Evolutionary conservation across 2,329 filamentous ascomycete genomes (phyloP), one percentile per base, ranked within the genome.

Genomic region (Annulohypoxylon truncatum): DNA sequence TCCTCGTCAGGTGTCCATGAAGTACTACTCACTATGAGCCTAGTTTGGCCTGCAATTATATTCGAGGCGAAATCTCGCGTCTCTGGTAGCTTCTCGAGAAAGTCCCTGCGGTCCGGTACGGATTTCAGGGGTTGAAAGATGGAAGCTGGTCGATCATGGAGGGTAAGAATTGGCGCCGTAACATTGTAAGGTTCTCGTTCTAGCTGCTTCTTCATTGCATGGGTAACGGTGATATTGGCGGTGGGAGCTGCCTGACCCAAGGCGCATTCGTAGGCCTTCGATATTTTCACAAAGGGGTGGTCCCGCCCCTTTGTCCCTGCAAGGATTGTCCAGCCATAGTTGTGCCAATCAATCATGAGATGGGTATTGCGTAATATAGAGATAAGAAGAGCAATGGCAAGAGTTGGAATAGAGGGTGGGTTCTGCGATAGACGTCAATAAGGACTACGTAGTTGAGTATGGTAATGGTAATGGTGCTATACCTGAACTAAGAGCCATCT

Each of bases 1-100:
- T 99, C 95, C 78, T 99, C 96, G 74, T 99, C 96, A 0, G 94
- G 88, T 0, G 96, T 99, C 96, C 96, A 99, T 9, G 94, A 97
- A 0, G 96, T 99, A 62, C 94, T 96, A 80, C 93, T 97, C 35
- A 98, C 92, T 6, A 99, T 80, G 2, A 99, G 84, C 28, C 86
- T 89, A 57, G 87, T 86, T 7, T 82, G 82, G 4, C 87, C 86
- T 13, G 83, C 79, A 20, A 87, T 75, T 29, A 95, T 87, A 54
- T 86, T 82, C 6, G 85, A 76, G 0, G 88, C 88, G 51, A 90
- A 80, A 8, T 84, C 78, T 9, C 82, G 81, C 0, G 92, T 92
- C 72, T 91, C 89, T 1, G 89, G 83, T 6, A 97, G 81, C 1
- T 83, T 82, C 7, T 82, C 78, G 0, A 98, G 85, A 66, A 96